Evolutionary conservation across 2,329 filamentous ascomycete species (phyloP), one percentile per base, ranked within the genome.

Genomic region (Colletotrichum tabaci): DNA sequence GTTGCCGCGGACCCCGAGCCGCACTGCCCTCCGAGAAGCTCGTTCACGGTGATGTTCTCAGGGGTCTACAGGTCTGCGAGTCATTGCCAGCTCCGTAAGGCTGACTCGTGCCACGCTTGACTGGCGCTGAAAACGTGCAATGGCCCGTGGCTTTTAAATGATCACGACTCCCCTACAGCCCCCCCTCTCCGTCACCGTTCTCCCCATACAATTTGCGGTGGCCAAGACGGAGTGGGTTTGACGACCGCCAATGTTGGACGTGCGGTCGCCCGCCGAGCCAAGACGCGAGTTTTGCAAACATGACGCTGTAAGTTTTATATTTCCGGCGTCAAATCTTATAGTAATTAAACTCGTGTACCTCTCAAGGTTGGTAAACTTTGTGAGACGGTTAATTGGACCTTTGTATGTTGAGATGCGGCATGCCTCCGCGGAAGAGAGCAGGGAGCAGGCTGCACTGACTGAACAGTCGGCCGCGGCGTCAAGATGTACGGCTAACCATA

Each of bases 311-410:
- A 6, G n/a, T 49, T 49, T 21, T 21, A 23, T 18, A 21, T 23
- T 21, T 49, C 46, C 65, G 68, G 77, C 71, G 69, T 80, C 71
- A 77, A 81, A 75, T 77, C 9, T 21, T 9, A 9, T 21, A 12
- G 8, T 3, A 49, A 21, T 12, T 12, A 3, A 49, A 2, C 9
- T 49, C 9, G 7, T 23, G 16, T 21, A 49, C n/a, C 46, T 21
- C 18, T 49, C 46, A 49, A 21, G 46, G 46, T 49, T n/a, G 18
- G n/a, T 21, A n/a, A 49, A 49, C 7, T 21, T 3, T 49, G 4
- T 21, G n/a, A 49, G 10, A 12, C 30, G 44, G 16, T 18, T 46
- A 7, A 6, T n/a, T 2, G 7, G 16, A 46, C 9, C 7, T 8
- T 7, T 46, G 16, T 2, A 9, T n/a, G 6, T 18, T 1, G 16